Conservation (phyloP, 2,329 filamentous ascomycete species). For the Arthrobotrys entomopaga region DNA sequence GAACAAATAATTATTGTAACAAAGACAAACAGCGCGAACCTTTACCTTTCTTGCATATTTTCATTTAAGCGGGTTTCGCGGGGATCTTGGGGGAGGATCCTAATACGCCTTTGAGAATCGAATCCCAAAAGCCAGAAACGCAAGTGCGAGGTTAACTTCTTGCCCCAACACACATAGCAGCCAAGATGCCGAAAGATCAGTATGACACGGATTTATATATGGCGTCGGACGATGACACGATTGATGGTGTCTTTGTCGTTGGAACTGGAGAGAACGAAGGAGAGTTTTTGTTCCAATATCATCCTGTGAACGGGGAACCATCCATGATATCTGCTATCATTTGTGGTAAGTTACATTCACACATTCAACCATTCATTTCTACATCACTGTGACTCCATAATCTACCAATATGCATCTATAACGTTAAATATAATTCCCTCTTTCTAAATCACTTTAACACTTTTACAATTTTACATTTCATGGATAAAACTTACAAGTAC, state of each 20-base stretch:
- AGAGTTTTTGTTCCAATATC: conserved; percentile 51
- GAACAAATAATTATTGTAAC: neutral
- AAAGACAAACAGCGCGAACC: neutral
- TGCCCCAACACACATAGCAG: neutral
- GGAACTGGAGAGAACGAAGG: conserved; percentile 47
- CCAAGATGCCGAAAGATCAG: conserved; percentile 45
- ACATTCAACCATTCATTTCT: neutral
- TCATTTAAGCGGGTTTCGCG: neutral
- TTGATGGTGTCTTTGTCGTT: conserved; percentile 46
- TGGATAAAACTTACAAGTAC: too few relatives aligned
- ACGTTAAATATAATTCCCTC: conserved; percentile 4
- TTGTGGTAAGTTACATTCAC: conserved; percentile 27
- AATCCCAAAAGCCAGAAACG: conserved; percentile 8
- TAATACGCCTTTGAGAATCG: neutral
- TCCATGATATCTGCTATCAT: conserved; percentile 47
- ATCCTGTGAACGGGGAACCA: conserved; percentile 41
- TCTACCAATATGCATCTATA: neutral
- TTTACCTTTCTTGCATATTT: neutral
- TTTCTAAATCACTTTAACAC: too few relatives aligned
- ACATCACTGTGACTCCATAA: neutral
- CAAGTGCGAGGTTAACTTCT: conserved; percentile 9
- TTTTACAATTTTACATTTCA: too few relatives aligned
- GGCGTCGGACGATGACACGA: conserved; percentile 47
- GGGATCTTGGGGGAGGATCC: conserved; percentile 7
- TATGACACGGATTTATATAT: conserved; percentile 50